Evolutionary conservation across 2,329 filamentous ascomycete genomes (phyloP), one percentile per base, ranked within the genome.

Genomic region (Tolypocladium ovalisporum): DNA sequence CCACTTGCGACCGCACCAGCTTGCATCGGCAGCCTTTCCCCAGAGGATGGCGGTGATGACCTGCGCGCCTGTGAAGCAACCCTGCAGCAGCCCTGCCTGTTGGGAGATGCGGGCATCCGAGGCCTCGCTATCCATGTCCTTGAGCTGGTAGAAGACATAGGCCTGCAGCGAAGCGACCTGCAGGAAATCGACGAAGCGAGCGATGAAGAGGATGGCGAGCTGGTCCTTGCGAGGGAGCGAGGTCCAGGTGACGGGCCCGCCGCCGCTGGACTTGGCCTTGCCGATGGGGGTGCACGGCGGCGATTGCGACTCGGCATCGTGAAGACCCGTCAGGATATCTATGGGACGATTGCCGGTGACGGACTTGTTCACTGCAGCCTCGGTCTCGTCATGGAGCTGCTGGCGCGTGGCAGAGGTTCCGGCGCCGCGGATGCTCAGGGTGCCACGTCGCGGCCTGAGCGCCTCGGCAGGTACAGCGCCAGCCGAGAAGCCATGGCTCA

Each of bases 81-180:
- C 89, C 53, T 89, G 84, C 29, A 96, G 76, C 2, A 95, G 74
- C 42, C 90, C 90, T 1, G 88, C 88, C 68, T 94, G 90, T 24
- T 80, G 79, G 0, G 90, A 83, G 62, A 96, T 91, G 2, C 81
- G 84, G 29, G 88, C 79, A 62, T 80, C 75, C 0, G 81, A 71
- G 17, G 82, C 73, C 12, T 65, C 71, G 0, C 77, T 73, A 58
- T 81, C 75, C 64, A 96, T 93, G 58, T 86, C 93, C 63, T 84
- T 85, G n/a, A 96, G 81, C 70, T 94, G 89, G 71, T 93, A 95
- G 73, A 90, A 95, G 77, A 95, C 85, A 71, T 95, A 95, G 1
- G 88, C 82, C 71, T 88, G 47, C 19, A 91, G 71, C 15, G 85
- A 89, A 1, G 88, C 91, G 67, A 94, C 88, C 0, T 89, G 88